A percentile compares a stretch with the other conserved stretches of the same genome.
These are phyloP conservation scores for Cercospora nicotianae DNA, from an alignment of 2,329 filamentous ascomycete genomes.

Conservation along the genomic window DNA sequence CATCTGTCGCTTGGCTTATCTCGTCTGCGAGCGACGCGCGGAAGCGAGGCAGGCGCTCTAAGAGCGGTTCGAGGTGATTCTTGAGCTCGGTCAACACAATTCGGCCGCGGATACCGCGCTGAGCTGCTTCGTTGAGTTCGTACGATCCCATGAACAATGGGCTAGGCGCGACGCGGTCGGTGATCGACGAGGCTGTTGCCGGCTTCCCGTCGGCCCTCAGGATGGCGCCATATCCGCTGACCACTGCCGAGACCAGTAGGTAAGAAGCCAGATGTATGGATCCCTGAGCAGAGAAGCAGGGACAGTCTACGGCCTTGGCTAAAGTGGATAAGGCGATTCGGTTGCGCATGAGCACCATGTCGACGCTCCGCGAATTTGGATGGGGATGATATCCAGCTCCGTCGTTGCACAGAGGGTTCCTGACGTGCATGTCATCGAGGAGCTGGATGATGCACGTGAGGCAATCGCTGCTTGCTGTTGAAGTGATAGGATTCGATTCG, in stretches of 20 bases:
- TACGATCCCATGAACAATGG: slow-evolving; percentile 12
- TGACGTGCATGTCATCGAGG: slow-evolving; percentile 6
- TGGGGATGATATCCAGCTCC: background rate
- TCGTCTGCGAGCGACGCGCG: background rate
- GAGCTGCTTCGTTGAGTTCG: slow-evolving; percentile 7
- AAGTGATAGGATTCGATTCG: background rate
- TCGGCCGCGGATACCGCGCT: slow-evolving; percentile 7
- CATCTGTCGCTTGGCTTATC: background rate
- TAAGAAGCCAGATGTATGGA: slow-evolving; percentile 1
- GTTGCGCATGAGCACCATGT: slow-evolving; percentile 13
- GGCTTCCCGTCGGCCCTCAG: background rate
- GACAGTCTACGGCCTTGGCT: slow-evolving; percentile 8
- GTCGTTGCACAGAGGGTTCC: slow-evolving; percentile 3
- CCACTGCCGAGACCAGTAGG: background rate
- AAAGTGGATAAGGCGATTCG: slow-evolving; percentile 9
- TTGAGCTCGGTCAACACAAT: slow-evolving; percentile 13
- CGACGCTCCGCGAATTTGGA: background rate
- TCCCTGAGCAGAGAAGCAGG: slow-evolving; percentile 6
- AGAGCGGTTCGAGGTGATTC: slow-evolving; percentile 12
- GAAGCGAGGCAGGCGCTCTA: slow-evolving; percentile 3
- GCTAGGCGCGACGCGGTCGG: background rate
- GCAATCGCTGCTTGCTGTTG: background rate
- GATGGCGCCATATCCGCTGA: slow-evolving; percentile 8
- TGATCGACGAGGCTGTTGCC: background rate
- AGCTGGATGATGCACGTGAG: slow-evolving; percentile 3